Evolutionary conservation across 176 grass and related monocot species (phyloP), one percentile per base, ranked within the genome.

Genomic region (Oryza glumipatula): DNA sequence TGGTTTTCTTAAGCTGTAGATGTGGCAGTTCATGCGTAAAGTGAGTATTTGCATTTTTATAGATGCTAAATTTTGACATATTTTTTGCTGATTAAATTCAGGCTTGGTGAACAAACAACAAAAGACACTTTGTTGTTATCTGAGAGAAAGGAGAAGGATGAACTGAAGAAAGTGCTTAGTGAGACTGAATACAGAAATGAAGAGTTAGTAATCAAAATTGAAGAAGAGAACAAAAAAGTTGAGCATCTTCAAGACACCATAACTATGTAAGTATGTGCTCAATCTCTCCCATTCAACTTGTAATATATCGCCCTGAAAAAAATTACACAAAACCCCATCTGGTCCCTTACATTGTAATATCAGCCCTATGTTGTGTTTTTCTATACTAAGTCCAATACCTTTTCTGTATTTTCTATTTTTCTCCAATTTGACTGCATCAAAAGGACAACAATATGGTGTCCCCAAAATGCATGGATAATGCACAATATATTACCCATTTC

Each of bases 101-200:
- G 88, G 77, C 65, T 89, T 82, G 88, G 88, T 11, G 88, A 89
- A 65, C 79, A 89, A 76, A 77, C 88, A 81, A 56, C 24, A 3
- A 89, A 81, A 85, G 83, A 89, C 12, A 66, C 33, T 72, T 77
- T 89, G 56, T 66, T 90, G 75, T 61, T 83, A 68, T 90, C 75
- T 68, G 88, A 90, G 80, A 87, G 63, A 87, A 75, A 11, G 74
- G 88, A 90, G 80, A 90, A 91, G 76, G 86, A 86, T 82, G 86
- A 70, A 43, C 22, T 88, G 70, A 92, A 86, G 71, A 89, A 89
- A 92, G 73, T 81, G 69, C 87, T 88, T 73, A 23, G 24, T 9
- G 83, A 88, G 9, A 81, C 78, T 75, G 77, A 86, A 88, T 43
- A 75, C 58, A 89, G 70, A 86, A 92, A 82, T 78, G 73, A 81